These are phyloP conservation scores for Annulohypoxylon bovei DNA, from an alignment of 495 filamentous ascomycete genomes.

Conservation along the genomic window DNA sequence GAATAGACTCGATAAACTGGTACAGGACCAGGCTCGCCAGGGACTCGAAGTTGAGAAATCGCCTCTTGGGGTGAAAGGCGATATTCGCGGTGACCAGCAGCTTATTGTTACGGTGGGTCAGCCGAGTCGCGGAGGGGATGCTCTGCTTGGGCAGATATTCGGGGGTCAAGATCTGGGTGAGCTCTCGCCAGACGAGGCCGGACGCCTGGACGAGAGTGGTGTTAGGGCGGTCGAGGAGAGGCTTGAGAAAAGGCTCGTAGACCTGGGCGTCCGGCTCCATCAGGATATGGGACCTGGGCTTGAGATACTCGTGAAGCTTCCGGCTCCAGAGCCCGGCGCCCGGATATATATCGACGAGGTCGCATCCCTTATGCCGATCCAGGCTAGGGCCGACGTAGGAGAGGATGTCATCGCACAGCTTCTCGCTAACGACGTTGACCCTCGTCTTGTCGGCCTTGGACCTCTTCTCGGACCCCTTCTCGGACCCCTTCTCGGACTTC, in stretches of 20 bases:
- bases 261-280: conserved; percentile 68
- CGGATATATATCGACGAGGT: conserved; percentile 87
- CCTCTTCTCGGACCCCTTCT: neutral
- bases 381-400: conserved; percentile 60
- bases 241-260: conserved; percentile 68
- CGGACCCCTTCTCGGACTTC: neutral
- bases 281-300: conserved; percentile 82
- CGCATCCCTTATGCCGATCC: conserved; percentile 70
- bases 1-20: conserved; percentile 59
- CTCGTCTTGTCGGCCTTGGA: conserved; percentile 43
- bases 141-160: conserved; percentile 62
- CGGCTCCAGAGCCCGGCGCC: conserved; percentile 77
- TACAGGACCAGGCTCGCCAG: conserved; percentile 55
- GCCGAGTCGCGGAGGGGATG: conserved; percentile 38
- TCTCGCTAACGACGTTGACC: conserved; percentile 65
- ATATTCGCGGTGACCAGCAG: conserved; percentile 74
- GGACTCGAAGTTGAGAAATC: conserved; percentile 50
- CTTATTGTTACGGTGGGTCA: conserved; percentile 65
- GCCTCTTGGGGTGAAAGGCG: conserved; percentile 51
- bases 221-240: conserved; percentile 65
- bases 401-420: conserved; percentile 64
- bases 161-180: conserved; percentile 58
- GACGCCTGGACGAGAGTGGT: conserved; percentile 64
- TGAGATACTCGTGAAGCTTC: conserved; percentile 75
- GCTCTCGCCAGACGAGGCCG: conserved; percentile 59